Evolutionary conservation across 176 grass and related monocot genomes (phyloP).

Genomic region (Oryza officinalis): DNA sequence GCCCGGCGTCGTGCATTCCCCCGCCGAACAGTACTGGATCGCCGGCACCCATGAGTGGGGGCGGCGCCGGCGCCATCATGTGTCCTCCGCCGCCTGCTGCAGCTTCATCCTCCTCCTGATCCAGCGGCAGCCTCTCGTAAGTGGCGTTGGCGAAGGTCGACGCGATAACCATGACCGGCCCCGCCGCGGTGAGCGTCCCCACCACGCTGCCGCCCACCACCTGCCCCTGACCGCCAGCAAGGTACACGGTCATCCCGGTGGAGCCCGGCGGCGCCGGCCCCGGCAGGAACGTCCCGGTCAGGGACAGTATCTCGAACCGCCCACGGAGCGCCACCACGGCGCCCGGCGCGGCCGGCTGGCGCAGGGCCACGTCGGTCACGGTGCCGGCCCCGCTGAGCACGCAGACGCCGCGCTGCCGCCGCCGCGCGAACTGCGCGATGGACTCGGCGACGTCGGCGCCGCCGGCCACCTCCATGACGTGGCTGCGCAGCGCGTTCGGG

Average conservation of each 20-base stretch:
- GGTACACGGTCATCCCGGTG: constrained; percentile 77
- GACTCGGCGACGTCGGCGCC: constrained; percentile 80
- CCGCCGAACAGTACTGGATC: background rate
- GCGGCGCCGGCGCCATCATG: background rate
- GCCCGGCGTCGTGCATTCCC: too few species aligned
- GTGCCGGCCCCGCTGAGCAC: constrained; percentile 78
- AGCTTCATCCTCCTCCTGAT: background rate
- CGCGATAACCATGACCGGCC: constrained; percentile 82
- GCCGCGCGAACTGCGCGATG: constrained; percentile 77
- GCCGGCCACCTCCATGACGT: constrained; percentile 75
- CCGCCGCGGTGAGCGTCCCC: constrained; percentile 73
- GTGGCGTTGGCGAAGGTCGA: constrained; percentile 84
- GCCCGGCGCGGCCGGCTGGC: constrained; percentile 64
- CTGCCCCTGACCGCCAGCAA: constrained; percentile 75
- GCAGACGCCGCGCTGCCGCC: constrained; percentile 76
- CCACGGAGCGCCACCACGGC: constrained; percentile 70
- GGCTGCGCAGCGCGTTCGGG: constrained; percentile 82
- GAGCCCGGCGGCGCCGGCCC: constrained; percentile 75
- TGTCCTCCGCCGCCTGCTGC: too few species aligned
- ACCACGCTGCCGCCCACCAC: constrained; percentile 83
- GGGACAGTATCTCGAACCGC: constrained; percentile 79
- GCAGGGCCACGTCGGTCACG: constrained; percentile 66
- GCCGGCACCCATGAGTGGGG: background rate
- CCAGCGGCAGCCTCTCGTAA: constrained; percentile 57
- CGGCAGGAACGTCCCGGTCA: constrained; percentile 78